phyloP scores from a whole-genome alignment of 2,329 filamentous ascomycete species.

The Dothideomycetes sp. region DNA sequence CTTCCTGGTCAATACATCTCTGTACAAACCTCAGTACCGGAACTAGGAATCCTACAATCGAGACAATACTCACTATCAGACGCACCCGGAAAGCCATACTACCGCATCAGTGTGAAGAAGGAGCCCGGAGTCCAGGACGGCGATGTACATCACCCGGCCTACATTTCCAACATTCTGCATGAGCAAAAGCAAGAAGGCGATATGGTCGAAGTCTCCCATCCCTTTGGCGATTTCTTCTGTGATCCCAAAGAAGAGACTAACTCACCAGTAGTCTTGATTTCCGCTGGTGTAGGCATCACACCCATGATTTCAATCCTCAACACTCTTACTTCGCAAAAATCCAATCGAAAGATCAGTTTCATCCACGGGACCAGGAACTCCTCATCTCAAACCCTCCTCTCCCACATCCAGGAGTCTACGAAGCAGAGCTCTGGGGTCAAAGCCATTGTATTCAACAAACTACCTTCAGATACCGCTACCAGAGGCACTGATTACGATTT shows the following conservation, averaged over 20 bases:
- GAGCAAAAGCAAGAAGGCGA: constrained; percentile 53
- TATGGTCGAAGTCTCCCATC: constrained; percentile 56
- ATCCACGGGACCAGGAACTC: constrained; percentile 51
- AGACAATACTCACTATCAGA: constrained; percentile 68
- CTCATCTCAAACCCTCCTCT: constrained; percentile 46
- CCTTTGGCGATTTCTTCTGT: constrained; percentile 53
- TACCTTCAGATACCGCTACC: constrained; percentile 37
- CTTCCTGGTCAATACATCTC: constrained; percentile 66
- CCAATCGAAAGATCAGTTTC: constrained; percentile 48
- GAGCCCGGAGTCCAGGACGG: constrained; percentile 46
- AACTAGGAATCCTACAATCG: constrained; percentile 54
- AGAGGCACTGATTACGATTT: constrained; percentile 51
- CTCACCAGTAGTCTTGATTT: constrained; percentile 55
- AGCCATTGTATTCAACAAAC: constrained; percentile 50
- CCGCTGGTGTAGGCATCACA: constrained; percentile 60
- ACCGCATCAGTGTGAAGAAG: constrained; percentile 63
- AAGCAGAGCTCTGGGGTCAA: constrained; percentile 40
- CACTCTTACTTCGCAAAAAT: constrained; percentile 32
- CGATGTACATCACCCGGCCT: constrained; percentile 48
- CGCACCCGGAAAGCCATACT: constrained; percentile 50
- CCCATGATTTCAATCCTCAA: constrained; percentile 59
- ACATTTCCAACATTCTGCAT: constrained; percentile 62
- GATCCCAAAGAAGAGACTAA: constrained; percentile 37
- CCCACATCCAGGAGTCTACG: constrained; percentile 38
- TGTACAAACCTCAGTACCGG: constrained; percentile 49